Evolutionary conservation across 148 eudicot genomes (phyloP), one percentile per base, ranked within the genome.

Genomic region (Silene uniflora): DNA sequence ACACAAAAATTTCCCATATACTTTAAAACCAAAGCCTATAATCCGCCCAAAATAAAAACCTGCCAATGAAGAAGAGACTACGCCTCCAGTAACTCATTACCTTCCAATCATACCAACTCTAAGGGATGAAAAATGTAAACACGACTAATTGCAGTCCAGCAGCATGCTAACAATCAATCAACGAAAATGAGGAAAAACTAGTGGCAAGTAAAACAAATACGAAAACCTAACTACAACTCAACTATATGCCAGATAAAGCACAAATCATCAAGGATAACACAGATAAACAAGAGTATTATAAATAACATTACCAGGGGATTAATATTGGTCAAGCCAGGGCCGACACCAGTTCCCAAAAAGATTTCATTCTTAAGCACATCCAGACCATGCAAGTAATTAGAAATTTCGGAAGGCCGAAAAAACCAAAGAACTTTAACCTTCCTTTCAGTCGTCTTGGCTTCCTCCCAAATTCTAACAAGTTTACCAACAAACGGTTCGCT

Each of bases 341-440:
- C 97, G 44, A 75, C 81, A 63, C 97, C 95, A 32, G 81, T 76
- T 3, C 89, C 97, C 71, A 92, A 66, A 79, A 92, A 86, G 56
- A 92, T 72, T 81, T 90, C 97, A 73, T 88, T 86, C 42, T 80
- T 60, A 25, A 78, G 76, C 35, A 78, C 71, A 68, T 75, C 49
- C 60, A 63, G 73, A 24, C 77, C 79, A 54, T 74, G 74, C 19
- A 87, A 75, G 81, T 86, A 81, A 71, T 76, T 72, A 70, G 81
- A 73, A 49, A 93, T 87, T 82, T 93, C 98, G 0, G 66, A 82
- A 21, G 96, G 91, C 19, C 77, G 85, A 63, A 92, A 89, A 81
- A 90, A 92, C 97, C 97, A 92, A 11, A 85, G 82, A 67, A 89
- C 47, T 77, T 89, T 88, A 27, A 92, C 89, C 85, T 62, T 85